Conservation (phyloP, 257 asterid genomes). For the Leonotis leonurus region DNA sequence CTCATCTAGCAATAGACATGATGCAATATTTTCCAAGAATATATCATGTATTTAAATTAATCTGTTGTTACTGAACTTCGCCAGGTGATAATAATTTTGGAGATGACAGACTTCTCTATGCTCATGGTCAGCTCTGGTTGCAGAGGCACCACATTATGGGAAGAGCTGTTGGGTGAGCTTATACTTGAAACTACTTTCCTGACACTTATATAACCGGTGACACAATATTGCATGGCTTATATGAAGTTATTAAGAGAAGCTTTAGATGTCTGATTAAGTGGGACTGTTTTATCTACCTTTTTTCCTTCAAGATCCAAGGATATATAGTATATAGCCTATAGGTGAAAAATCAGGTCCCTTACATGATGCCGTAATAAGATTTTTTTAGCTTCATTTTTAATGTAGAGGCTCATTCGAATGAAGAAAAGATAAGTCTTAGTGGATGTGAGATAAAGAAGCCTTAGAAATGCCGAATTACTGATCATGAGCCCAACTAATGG, state of each 20-base stretch:
- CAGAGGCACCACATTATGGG: conserved; percentile 96
- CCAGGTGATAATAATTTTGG: conserved; percentile 92
- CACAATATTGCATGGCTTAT: background rate
- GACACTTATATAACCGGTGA: background rate
- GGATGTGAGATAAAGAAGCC: background rate
- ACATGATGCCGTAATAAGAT: no score
- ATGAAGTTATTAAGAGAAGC: conserved; percentile 9
- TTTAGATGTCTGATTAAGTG: conserved; percentile 1
- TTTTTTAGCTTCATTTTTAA: background rate
- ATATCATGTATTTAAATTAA: conserved; percentile 12
- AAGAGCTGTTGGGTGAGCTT: conserved; percentile 96
- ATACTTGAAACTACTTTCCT: conserved; percentile 2
- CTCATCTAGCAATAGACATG: conserved; percentile 1
- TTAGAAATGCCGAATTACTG: background rate
- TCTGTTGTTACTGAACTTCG: conserved; percentile 18
- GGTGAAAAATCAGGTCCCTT: no score
- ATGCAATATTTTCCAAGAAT: background rate
- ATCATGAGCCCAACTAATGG: background rate
- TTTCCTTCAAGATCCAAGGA: background rate
- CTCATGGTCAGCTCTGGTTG: conserved; percentile 96
- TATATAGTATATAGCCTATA: background rate
- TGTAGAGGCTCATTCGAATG: background rate
- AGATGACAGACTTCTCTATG: conserved; percentile 95
- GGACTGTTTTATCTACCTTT: background rate
- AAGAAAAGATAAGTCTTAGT: background rate